These are phyloP conservation scores for Ceriops decandra DNA, from an alignment of 345 rosid genomes.

Conservation along the genomic window DNA sequence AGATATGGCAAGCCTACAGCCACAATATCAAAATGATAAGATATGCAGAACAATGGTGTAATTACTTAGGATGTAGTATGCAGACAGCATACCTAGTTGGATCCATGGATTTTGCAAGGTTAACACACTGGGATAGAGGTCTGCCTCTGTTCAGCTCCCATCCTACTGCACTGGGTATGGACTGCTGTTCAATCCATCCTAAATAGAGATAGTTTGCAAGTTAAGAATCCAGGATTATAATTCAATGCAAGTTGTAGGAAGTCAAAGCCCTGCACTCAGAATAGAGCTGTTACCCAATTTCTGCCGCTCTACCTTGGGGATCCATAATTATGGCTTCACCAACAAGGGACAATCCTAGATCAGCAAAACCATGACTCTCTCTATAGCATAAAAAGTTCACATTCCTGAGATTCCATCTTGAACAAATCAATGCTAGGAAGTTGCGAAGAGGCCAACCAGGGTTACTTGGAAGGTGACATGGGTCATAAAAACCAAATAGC, in stretches of 20 bases:
- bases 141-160: constrained; percentile 82
- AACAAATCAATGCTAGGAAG: constrained; percentile 65
- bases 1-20: constrained; percentile 72
- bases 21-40: constrained; percentile 13
- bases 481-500: constrained; percentile 84
- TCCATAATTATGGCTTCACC: constrained; percentile 62
- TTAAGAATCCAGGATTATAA: constrained; percentile 1
- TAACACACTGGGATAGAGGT: constrained; percentile 54
- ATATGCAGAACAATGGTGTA: constrained; percentile 2
- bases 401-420: constrained; percentile 68
- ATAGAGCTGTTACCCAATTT: constrained; percentile 31
- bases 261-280: constrained; percentile 14
- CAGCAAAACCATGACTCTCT: constrained; percentile 89
- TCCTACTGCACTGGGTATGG: constrained; percentile 72
- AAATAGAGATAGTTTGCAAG: constrained; percentile 10
- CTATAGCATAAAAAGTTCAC: constrained; percentile 76
- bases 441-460: constrained; percentile 99
- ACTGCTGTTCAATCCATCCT: constrained; percentile 48
- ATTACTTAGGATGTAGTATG: constrained; percentile 6
- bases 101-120: constrained; percentile 91
- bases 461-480: constrained; percentile 78
- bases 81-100: constrained; percentile 54
- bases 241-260: constrained; percentile 8
- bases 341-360: constrained; percentile 71
- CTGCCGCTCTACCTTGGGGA: constrained; percentile 58